phyloP scores from a whole-genome alignment of 768 basidiomycete genomes.

The Glaciozyma antarctica region DNA sequence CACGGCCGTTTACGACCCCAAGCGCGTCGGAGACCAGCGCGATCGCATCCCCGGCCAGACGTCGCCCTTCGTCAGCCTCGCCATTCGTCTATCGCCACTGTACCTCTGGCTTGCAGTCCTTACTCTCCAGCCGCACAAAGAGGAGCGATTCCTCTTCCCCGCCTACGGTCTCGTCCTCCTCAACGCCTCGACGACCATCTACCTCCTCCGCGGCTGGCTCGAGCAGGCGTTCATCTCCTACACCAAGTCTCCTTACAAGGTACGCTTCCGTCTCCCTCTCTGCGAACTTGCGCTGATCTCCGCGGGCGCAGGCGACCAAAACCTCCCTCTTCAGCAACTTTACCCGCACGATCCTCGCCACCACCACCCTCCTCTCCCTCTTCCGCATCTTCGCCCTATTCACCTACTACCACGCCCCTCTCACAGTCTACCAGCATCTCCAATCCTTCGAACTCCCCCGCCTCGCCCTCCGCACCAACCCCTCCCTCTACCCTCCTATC shows the following conservation, averaged over 20 bases:
- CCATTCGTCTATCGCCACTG: slow-evolving; percentile 69
- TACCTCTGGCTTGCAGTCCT: slow-evolving; percentile 85
- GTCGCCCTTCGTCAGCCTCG: slow-evolving; percentile 68
- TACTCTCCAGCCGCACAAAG: slow-evolving; percentile 79
- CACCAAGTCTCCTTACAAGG: slow-evolving; percentile 77
- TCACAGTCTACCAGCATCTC: slow-evolving; percentile 59
- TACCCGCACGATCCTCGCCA: slow-evolving; percentile 60
- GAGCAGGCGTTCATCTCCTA: slow-evolving; percentile 63
- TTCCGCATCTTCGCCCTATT: slow-evolving; percentile 72
- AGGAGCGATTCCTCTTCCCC: slow-evolving; percentile 98
- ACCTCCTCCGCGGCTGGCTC: slow-evolving; percentile 75
- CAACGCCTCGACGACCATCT: slow-evolving; percentile 83
- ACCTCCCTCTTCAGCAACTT: slow-evolving; percentile 64
- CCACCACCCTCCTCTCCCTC: slow-evolving; percentile 59
- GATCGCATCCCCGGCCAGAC: slow-evolving; percentile 37
- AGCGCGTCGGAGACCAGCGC: slow-evolving; percentile 58
- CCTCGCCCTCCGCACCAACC: slow-evolving; percentile 40
- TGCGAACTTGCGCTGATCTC: neutral
- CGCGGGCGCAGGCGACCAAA: slow-evolving; percentile 56
- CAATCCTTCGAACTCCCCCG: slow-evolving; percentile 71
- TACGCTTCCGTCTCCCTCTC: slow-evolving; percentile 42
- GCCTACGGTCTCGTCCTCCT: slow-evolving; percentile 84
- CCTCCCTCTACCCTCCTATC: slow-evolving; percentile 55
- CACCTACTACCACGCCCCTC: slow-evolving; percentile 83
- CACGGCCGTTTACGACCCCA: slow-evolving; percentile 64